Evolutionary conservation across 768 basidiomycete species (phyloP).

Genomic region (Pleurotus pulmonarius): DNA sequence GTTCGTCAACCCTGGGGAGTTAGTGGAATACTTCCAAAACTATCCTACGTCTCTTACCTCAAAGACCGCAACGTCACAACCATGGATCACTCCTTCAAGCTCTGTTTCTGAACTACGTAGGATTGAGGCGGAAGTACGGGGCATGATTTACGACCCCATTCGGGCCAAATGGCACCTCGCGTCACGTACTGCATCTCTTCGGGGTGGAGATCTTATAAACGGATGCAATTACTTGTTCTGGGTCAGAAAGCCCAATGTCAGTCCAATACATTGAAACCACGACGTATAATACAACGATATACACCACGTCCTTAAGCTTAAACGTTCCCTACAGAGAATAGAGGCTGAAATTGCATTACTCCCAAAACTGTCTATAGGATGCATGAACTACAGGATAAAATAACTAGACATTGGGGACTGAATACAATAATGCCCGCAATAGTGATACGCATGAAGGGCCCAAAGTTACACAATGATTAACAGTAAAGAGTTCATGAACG

Average conservation of each 20-base stretch:
- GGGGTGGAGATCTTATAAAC: slow-evolving; percentile 47
- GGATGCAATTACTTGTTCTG: slow-evolving; percentile 84
- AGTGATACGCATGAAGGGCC: background rate
- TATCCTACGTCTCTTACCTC: slow-evolving; percentile 25
- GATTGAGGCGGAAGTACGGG: slow-evolving; percentile 74
- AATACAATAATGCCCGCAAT: background rate
- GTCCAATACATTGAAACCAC: too few species aligned
- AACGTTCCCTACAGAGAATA: too few species aligned
- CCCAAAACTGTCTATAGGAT: too few species aligned
- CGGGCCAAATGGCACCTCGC: slow-evolving; percentile 67
- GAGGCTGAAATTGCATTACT: too few species aligned
- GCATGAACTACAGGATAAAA: too few species aligned
- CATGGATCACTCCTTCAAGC: slow-evolving; percentile 60
- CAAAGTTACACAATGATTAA: background rate
- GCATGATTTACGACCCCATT: slow-evolving; percentile 74
- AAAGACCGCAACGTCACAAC: slow-evolving; percentile 13
- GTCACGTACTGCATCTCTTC: slow-evolving; percentile 49
- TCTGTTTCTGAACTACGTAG: slow-evolving; percentile 45
- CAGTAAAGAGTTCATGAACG: background rate
- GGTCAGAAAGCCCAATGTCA: slow-evolving; percentile 61
- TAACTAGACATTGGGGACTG: background rate
- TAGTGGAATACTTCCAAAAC: slow-evolving; percentile 75
- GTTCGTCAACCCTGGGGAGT: slow-evolving; percentile 83
- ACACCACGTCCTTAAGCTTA: too few species aligned
- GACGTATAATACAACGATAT: too few species aligned